Conservation (phyloP, 768 basidiomycete genomes). For the Suillus cothurnatus region DNA sequence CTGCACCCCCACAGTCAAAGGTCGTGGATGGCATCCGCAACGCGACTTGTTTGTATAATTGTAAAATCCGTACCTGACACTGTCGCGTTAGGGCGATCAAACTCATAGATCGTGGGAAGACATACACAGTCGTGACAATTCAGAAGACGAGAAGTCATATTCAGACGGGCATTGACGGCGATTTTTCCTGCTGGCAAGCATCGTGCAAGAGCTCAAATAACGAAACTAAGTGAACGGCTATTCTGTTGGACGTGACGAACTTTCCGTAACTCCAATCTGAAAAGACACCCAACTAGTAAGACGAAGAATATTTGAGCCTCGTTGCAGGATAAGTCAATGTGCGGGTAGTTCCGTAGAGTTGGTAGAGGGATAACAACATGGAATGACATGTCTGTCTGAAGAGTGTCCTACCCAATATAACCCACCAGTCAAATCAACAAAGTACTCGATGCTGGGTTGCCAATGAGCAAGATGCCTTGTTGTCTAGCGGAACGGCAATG, state of each 20-base stretch:
- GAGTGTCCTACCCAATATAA: slow-evolving; percentile 11
- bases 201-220: background rate
- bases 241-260: background rate
- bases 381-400: slow-evolving; percentile 8
- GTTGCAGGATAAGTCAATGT: slow-evolving; percentile 6
- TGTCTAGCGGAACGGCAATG: too few relatives aligned
- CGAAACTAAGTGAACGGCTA: background rate
- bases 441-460: background rate
- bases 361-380: background rate
- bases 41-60: background rate
- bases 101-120: background rate
- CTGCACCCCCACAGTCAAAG: slow-evolving; percentile 6
- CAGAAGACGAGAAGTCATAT: background rate
- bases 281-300: background rate
- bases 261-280: background rate
- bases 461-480: slow-evolving; percentile 6
- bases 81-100: background rate
- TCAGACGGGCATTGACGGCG: background rate
- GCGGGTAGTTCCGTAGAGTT: background rate
- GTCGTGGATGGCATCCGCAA: slow-evolving; percentile 1
- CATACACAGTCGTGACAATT: background rate
- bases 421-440: background rate
- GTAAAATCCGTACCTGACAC: background rate
- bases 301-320: background rate
- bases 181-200: background rate